A percentile compares a stretch with the other conserved stretches of the same genome.
Evolutionary conservation across 345 rosid genomes (phyloP).

Genomic region (Microthlaspi erraticum): DNA sequence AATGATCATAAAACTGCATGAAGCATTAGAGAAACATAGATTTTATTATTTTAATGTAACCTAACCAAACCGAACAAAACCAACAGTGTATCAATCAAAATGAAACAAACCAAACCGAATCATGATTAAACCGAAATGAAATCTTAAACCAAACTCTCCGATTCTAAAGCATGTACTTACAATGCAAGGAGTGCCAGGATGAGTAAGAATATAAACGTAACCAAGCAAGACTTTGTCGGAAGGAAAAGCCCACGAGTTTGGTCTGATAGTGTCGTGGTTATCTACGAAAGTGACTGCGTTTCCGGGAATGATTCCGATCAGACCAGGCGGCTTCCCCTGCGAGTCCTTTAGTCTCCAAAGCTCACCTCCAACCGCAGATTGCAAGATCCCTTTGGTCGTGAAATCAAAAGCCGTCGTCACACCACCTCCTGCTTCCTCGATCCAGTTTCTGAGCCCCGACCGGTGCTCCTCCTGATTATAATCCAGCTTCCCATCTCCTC

Average conservation of each 20-base stretch:
- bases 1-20: slow-evolving; percentile 87
- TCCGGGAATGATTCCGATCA: slow-evolving; percentile 70
- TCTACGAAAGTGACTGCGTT: slow-evolving; percentile 85
- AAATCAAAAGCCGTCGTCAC: slow-evolving; percentile 76
- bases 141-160: too few relatives aligned
- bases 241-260: slow-evolving; percentile 67
- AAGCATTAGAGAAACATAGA: too few relatives aligned
- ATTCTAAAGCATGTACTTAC: slow-evolving; percentile 46
- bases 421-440: slow-evolving; percentile 69
- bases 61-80: too few relatives aligned
- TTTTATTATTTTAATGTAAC: too few relatives aligned
- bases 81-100: too few relatives aligned
- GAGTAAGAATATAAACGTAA: slow-evolving; percentile 86
- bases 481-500: slow-evolving; percentile 59
- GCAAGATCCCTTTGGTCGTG: slow-evolving; percentile 84
- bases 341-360: slow-evolving; percentile 77
- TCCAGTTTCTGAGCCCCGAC: slow-evolving; percentile 60
- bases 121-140: too few relatives aligned
- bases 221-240: slow-evolving; percentile 87
- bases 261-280: slow-evolving; percentile 84
- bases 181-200: slow-evolving; percentile 76
- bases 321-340: slow-evolving; percentile 74
- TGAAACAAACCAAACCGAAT: too few relatives aligned
- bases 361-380: slow-evolving; percentile 76
- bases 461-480: slow-evolving; percentile 67